Percentiles rank a stretch among this genome's conserved stretches.
These are phyloP conservation scores for Veloboletus limbatus DNA, from an alignment of 1,284 basidiomycete genomes.

Conservation along the genomic window DNA sequence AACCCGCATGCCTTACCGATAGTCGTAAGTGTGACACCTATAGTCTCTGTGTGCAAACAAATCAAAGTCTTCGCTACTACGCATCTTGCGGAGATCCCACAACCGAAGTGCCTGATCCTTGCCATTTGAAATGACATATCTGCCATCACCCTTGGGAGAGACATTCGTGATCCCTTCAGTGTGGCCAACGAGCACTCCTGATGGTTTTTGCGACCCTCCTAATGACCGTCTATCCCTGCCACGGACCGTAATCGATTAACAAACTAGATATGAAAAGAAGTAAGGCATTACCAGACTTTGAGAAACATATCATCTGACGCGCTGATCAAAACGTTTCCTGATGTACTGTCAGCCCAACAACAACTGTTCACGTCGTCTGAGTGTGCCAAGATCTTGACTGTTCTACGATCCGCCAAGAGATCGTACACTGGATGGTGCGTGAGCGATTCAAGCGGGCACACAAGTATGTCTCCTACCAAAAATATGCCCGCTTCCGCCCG, in stretches of 20 bases:
- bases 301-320: constrained; percentile 93
- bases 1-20: constrained; percentile 49
- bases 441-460: neutral
- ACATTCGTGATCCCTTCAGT: constrained; percentile 94
- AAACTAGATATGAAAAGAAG: neutral
- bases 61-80: constrained; percentile 69
- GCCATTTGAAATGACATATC: constrained; percentile 95
- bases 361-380: constrained; percentile 93
- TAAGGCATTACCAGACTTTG: constrained; percentile 80
- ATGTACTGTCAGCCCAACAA: constrained; percentile 90
- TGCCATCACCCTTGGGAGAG: constrained; percentile 86
- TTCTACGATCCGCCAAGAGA: constrained; percentile 73
- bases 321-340: constrained; percentile 91
- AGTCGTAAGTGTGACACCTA: constrained; percentile 74
- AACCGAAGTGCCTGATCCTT: constrained; percentile 93
- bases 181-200: constrained; percentile 91
- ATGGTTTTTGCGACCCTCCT: constrained; percentile 75
- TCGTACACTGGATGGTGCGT: constrained; percentile 73
- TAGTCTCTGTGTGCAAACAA: constrained; percentile 50
- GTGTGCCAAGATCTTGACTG: constrained; percentile 85
- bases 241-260: constrained; percentile 1
- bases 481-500: constrained; percentile 72
- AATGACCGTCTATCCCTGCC: constrained; percentile 89
- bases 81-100: constrained; percentile 96
- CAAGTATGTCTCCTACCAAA: constrained; percentile 52